phyloP scores from a whole-genome alignment of 1,284 basidiomycete species.

The Ustilago cynodontis region DNA sequence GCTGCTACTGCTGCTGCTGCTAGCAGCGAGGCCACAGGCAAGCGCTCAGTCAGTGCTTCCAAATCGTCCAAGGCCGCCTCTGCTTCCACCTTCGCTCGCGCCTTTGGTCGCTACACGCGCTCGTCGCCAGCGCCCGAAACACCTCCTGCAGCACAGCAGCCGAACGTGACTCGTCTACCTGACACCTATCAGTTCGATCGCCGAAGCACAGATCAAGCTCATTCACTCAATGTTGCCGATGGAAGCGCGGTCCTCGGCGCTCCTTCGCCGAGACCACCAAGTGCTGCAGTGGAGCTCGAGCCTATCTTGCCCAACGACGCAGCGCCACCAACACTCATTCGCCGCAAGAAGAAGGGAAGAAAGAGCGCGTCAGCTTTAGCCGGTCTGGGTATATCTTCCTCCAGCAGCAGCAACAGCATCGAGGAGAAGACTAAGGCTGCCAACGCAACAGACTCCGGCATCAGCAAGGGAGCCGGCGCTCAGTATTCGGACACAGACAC shows the following conservation, averaged over 20 bases:
- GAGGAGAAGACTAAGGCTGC: conserved; percentile 1
- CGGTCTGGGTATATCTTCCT: conserved; percentile 57
- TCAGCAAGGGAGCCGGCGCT: background rate
- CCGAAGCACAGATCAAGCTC: conserved; percentile 14
- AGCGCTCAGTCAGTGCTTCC: conserved; percentile 35
- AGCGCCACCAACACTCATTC: conserved; percentile 79
- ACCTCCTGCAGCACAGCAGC: conserved; percentile 68
- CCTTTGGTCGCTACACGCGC: conserved; percentile 63
- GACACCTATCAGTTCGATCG: conserved; percentile 51
- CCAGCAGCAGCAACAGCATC: conserved; percentile 17
- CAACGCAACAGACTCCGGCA: background rate
- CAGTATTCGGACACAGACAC: background rate
- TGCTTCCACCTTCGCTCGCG: conserved; percentile 52
- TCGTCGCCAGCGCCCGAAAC: conserved; percentile 36
- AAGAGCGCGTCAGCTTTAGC: conserved; percentile 19
- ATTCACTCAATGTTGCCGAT: conserved; percentile 18
- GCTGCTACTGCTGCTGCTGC: conserved; percentile 11
- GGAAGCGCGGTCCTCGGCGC: conserved; percentile 52
- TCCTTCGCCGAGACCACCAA: conserved; percentile 66
- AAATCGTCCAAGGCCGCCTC: conserved; percentile 31
- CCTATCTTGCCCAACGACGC: conserved; percentile 86
- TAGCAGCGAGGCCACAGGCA: conserved; percentile 14
- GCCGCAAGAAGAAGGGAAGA: conserved; percentile 37
- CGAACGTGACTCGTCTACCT: conserved; percentile 68
- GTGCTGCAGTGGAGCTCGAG: conserved; percentile 83